phyloP scores from a whole-genome alignment of 129 eudicot species.

The Flaveria bidentis region DNA sequence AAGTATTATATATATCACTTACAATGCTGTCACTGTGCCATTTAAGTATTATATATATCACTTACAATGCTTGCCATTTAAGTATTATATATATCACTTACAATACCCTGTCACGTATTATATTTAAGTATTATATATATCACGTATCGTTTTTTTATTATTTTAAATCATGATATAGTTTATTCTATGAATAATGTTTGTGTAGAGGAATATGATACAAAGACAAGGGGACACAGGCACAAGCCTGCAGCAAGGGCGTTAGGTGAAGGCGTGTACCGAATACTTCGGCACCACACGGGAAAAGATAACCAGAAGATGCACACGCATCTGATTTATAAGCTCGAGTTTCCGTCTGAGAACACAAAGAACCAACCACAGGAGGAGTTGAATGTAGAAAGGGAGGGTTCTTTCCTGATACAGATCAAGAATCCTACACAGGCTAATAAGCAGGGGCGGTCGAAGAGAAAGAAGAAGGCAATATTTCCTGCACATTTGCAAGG shows the following conservation, averaged over 20 bases:
- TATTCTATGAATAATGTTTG: not conserved
- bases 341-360: slow-evolving; percentile 35
- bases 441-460: slow-evolving; percentile 14
- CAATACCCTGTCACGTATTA: no score
- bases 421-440: slow-evolving; percentile 42
- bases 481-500: slow-evolving; percentile 54
- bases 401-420: slow-evolving; percentile 48
- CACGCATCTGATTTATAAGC: slow-evolving; percentile 50
- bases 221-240: slow-evolving; percentile 47
- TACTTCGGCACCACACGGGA: slow-evolving; percentile 39
- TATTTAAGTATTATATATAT: no score
- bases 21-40: no score
- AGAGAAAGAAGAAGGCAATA: slow-evolving; percentile 34
- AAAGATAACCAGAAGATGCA: slow-evolving; percentile 25
- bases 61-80: no score
- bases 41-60: no score
- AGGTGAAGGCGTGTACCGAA: slow-evolving; percentile 51
- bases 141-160: no score
- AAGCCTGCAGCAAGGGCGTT: slow-evolving; percentile 47
- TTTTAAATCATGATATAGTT: not conserved
- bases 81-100: no score
- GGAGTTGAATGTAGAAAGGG: slow-evolving; percentile 38
- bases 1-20: no score
- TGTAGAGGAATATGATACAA: slow-evolving; percentile 45
- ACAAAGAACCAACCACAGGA: slow-evolving; percentile 38